phyloP scores from a whole-genome alignment of 495 filamentous ascomycete genomes.

The Hypoxylon intermedium region DNA sequence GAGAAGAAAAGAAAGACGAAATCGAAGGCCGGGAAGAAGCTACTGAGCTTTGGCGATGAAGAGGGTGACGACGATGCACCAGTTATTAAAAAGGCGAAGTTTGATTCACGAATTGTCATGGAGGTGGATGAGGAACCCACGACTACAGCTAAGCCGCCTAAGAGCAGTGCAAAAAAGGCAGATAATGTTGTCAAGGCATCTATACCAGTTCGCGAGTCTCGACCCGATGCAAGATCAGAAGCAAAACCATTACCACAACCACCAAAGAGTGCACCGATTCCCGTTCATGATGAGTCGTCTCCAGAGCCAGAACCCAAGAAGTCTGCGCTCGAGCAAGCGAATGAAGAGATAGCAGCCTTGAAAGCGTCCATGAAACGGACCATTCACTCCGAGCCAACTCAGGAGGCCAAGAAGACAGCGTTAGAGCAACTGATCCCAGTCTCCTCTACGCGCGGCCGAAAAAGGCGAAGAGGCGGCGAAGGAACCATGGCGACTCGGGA shows the following conservation, averaged over 20 bases:
- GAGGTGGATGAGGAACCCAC: conserved; percentile 54
- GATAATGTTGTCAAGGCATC: conserved; percentile 43
- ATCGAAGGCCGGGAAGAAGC: conserved; percentile 73
- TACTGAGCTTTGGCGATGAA: conserved; percentile 90
- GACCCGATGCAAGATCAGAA: conserved; percentile 12
- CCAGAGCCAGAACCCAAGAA: conserved; percentile 59
- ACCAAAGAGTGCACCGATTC: conserved; percentile 30
- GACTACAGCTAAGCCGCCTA: conserved; percentile 36
- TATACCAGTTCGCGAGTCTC: conserved; percentile 37
- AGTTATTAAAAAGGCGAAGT: conserved; percentile 86
- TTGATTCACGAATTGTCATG: conserved; percentile 82
- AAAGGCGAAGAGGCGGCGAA: conserved; percentile 66
- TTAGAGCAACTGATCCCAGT: conserved; percentile 81
- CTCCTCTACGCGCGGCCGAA: conserved; percentile 80
- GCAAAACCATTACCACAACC: conserved; percentile 34
- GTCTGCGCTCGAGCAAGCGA: conserved; percentile 77
- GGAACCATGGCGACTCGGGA: conserved; percentile 58
- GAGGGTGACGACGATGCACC: conserved; percentile 74
- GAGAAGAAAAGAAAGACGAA: conserved; percentile 77
- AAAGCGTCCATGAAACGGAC: conserved; percentile 93
- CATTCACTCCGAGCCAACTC: conserved; percentile 62
- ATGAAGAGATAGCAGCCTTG: conserved; percentile 87
- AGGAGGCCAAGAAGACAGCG: conserved; percentile 64
- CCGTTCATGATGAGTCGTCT: conserved; percentile 45
- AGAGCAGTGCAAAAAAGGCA: conserved; percentile 37